Evolutionary conservation across 176 grass and related monocot genomes (phyloP).

Genomic region (Oryza australiensis): DNA sequence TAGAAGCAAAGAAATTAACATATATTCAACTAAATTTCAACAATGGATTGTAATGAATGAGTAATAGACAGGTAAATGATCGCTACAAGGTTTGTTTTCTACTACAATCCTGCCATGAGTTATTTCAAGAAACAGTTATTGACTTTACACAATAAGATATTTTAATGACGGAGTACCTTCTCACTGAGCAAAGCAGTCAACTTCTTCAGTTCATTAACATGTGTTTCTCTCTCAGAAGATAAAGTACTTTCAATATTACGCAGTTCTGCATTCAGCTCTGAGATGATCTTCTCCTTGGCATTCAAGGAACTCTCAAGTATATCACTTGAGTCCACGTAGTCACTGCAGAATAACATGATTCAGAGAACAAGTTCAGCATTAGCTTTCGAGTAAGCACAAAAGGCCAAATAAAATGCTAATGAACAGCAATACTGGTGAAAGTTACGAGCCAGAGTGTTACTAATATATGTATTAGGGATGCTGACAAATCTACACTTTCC

Average conservation of each 20-base stretch:
- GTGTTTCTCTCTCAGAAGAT: conserved; percentile 83
- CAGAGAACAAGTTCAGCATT: neutral
- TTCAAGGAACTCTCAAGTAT: conserved; percentile 94
- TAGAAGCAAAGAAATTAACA: conserved; percentile 16
- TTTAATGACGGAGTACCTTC: conserved; percentile 57
- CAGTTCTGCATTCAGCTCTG: conserved; percentile 95
- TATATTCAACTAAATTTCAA: neutral
- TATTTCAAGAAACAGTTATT: conserved; percentile 15
- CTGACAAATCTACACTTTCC: neutral
- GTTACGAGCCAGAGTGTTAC: neutral
- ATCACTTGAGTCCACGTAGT: conserved; percentile 81
- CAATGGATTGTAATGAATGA: neutral
- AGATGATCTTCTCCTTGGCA: conserved; percentile 99
- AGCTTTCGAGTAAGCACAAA: neutral
- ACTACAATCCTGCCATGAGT: neutral
- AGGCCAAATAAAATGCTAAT: neutral
- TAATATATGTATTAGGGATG: conserved; percentile 9
- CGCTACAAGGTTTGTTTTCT: neutral
- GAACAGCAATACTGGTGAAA: conserved; percentile 24
- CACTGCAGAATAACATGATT: conserved; percentile 56
- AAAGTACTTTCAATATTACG: conserved; percentile 84
- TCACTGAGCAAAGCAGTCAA: conserved; percentile 84
- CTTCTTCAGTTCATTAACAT: conserved; percentile 89
- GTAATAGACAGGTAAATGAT: conserved; percentile 16
- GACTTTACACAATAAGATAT: neutral